Evolutionary conservation across 352 stramenopile genomes (phyloP).

Genomic region (Globisporangium splendens): DNA sequence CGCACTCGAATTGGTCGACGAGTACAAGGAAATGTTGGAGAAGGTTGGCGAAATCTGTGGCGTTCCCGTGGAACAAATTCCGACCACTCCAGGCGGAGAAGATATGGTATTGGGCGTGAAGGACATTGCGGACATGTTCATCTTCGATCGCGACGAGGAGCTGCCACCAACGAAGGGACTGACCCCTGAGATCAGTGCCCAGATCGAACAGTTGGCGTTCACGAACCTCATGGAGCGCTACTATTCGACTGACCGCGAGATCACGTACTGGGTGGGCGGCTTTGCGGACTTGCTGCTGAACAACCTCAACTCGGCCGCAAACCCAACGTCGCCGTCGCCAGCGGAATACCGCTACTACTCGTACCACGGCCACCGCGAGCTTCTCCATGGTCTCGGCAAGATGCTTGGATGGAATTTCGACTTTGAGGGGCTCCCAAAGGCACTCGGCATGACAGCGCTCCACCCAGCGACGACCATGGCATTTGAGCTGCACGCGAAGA

Average conservation of each 20-base stretch:
- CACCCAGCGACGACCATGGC: slow-evolving; percentile 79
- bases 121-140: slow-evolving; percentile 82
- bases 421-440: slow-evolving; percentile 59
- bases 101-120: slow-evolving; percentile 77
- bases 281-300: slow-evolving; percentile 65
- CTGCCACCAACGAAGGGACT: slow-evolving; percentile 53
- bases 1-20: slow-evolving; percentile 48
- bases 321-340: slow-evolving; percentile 38
- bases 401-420: slow-evolving; percentile 78
- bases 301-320: slow-evolving; percentile 53
- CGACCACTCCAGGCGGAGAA: slow-evolving; percentile 53
- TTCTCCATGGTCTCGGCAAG: slow-evolving; percentile 74
- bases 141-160: slow-evolving; percentile 68
- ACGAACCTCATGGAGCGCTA: slow-evolving; percentile 85
- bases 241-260: slow-evolving; percentile 69
- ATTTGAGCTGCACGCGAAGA: slow-evolving; percentile 64
- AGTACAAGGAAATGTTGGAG: slow-evolving; percentile 54
- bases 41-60: slow-evolving; percentile 55
- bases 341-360: slow-evolving; percentile 73
- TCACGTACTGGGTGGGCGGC: slow-evolving; percentile 83
- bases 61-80: slow-evolving; percentile 53
- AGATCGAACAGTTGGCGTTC: slow-evolving; percentile 72
- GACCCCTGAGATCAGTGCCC: slow-evolving; percentile 40
- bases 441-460: slow-evolving; percentile 61
- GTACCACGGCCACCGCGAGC: slow-evolving; percentile 78